Percentiles rank a stretch among this genome's conserved stretches.
Conservation (phyloP, 768 basidiomycete species). For the Trametes villosa region DNA sequence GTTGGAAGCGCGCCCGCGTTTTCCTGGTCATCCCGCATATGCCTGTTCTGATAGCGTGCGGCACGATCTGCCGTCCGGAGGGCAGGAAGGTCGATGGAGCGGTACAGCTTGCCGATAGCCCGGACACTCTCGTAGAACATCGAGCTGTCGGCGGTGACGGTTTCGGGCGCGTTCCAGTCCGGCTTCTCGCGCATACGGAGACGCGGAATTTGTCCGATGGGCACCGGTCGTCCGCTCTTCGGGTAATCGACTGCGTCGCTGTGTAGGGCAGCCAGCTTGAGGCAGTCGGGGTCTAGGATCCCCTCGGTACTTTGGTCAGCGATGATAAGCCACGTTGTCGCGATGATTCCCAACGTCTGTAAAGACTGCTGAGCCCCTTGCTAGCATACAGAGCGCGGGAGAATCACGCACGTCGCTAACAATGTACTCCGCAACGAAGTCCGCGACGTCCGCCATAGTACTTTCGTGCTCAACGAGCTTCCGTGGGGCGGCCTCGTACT, state of each 20-base stretch:
- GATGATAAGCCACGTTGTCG: constrained; percentile 65
- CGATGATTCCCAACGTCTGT: constrained; percentile 63
- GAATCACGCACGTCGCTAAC: constrained; percentile 56
- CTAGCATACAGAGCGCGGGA: too few relatives aligned
- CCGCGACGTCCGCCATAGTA: constrained; percentile 66
- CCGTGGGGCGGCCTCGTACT: constrained; percentile 51
- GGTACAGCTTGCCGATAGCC: constrained; percentile 66
- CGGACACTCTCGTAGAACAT: constrained; percentile 54
- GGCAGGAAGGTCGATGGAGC: constrained; percentile 59
- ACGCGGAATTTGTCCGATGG: constrained; percentile 45
- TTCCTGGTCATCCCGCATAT: constrained; percentile 28
- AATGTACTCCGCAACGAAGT: constrained; percentile 74
- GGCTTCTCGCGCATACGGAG: constrained; percentile 46
- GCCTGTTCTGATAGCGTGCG: constrained; percentile 27
- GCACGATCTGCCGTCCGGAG: constrained; percentile 20
- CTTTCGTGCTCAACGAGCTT: constrained; percentile 51
- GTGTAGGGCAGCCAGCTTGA: constrained; percentile 57
- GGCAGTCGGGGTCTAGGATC: constrained; percentile 57
- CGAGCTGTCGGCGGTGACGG: constrained; percentile 34
- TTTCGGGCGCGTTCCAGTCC: constrained; percentile 73
- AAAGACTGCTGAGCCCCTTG: background rate
- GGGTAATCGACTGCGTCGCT: constrained; percentile 72
- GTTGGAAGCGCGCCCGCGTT: constrained; percentile 27
- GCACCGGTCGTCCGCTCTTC: constrained; percentile 49
- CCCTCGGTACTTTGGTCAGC: constrained; percentile 56